Base-by-base conservation (phyloP, 2,329 filamentous ascomycete genomes). In the Cladobotryum mycophilum region DNA sequence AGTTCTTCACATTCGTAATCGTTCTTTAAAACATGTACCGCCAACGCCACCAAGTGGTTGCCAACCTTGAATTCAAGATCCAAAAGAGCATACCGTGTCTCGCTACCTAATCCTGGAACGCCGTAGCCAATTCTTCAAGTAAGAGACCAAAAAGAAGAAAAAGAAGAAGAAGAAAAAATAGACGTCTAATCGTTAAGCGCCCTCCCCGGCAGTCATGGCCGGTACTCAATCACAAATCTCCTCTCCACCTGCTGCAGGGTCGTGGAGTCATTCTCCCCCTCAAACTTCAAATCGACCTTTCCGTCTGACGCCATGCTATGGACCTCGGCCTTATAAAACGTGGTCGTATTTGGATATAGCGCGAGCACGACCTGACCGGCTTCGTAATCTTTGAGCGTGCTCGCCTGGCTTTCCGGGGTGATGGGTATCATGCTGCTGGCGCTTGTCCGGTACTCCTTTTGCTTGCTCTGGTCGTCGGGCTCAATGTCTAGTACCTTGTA, bases 261-360 rank as follows among this genome's bases (percentile, higher is more conserved):
- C 58, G 82, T 84, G 55, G 75, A 79, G 60, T 85, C 85, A 63
- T 89, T 86, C 60, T 90, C 86, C 13, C 87, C 87, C 63, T 92
- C 88, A 60, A 92, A 92, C 55, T 88, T 83, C 56, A 92, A 72
- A 51, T 79, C 79, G 40, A 85, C 81, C 53, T 76, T 78, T 38
- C 75, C 62, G 54, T 74, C 65, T 37, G 71, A 71, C 50, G 84
- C 73, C 74, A 80, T 84, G 35, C 84, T 84, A 69, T 88, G 86
- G 8, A 92, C 88, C 58, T 90, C 86, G 1, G 88, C 88, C 64
- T 87, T 84, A 66, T 93, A 93, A 60, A 93, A 92, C 0, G 87
- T 91, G 1, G 88, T 91, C 1, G 88, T 92, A 59, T 89, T 84
- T 0, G 88, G 88, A 61, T 93, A 93, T 52, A 89, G 72, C 0